phyloP scores from a whole-genome alignment of 176 grass and related monocot species.

The Urochloa ruziziensis region DNA sequence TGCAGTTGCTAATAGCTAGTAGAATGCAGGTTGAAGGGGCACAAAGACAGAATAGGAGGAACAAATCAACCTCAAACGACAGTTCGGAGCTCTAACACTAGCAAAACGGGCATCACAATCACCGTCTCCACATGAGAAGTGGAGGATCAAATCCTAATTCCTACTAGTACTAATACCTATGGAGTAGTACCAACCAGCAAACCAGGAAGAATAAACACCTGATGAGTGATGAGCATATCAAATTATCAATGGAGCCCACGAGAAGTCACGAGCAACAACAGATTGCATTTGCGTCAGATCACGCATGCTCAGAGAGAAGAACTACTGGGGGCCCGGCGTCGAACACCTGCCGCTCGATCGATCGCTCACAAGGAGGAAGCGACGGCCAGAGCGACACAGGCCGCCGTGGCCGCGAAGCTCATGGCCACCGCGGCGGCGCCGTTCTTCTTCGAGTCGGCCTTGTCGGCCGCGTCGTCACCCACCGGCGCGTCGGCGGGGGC shows the following conservation, averaged over 20 bases:
- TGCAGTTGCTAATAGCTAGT: too few species aligned
- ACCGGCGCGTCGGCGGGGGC: slow-evolving; percentile 56
- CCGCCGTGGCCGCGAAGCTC: not conserved
- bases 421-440: slow-evolving; percentile 1
- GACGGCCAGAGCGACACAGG: slow-evolving; percentile 17
- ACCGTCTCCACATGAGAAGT: slow-evolving; percentile 17
- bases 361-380: slow-evolving; percentile 35
- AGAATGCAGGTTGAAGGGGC: too few species aligned
- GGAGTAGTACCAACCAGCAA: not conserved
- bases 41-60: not conserved
- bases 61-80: not conserved
- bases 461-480: slow-evolving; percentile 39
- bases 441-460: slow-evolving; percentile 25
- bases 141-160: slow-evolving; percentile 18
- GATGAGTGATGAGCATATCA: not conserved
- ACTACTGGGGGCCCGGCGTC: slow-evolving; percentile 6
- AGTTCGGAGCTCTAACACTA: too few species aligned
- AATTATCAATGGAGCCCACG: slow-evolving; percentile 32
- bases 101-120: slow-evolving; percentile 29
- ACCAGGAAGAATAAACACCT: not conserved
- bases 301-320: slow-evolving; percentile 1
- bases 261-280: slow-evolving; percentile 33
- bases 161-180: not conserved
- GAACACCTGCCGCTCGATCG: slow-evolving; percentile 20
- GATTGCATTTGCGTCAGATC: slow-evolving; percentile 31